These are phyloP conservation scores for Immersiporthe knoxdaviesiana DNA, from an alignment of 2,329 filamentous ascomycete species.

Conservation along the genomic window DNA sequence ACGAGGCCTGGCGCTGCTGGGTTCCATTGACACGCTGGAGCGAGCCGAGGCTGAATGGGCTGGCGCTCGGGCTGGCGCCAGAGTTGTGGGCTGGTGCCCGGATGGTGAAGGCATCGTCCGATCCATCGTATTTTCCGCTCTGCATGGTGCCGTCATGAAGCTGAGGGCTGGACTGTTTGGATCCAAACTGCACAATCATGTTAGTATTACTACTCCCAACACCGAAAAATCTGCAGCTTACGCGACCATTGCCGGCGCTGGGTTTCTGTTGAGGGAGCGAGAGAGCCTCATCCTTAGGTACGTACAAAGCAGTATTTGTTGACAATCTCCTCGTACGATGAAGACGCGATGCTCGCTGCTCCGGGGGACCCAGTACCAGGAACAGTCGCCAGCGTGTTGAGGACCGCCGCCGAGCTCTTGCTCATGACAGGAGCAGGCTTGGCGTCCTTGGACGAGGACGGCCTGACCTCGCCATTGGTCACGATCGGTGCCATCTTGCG, in stretches of 20 bases:
- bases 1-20: conserved; percentile 48
- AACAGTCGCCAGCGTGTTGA: conserved; percentile 37
- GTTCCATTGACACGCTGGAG: conserved; percentile 42
- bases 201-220: conserved; percentile 48
- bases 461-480: conserved; percentile 17
- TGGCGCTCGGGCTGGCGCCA: conserved; percentile 43
- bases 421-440: conserved; percentile 28
- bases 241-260: conserved; percentile 32
- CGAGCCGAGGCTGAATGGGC: conserved; percentile 40
- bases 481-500: conserved; percentile 40
- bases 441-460: conserved; percentile 18
- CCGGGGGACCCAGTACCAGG: conserved; percentile 53
- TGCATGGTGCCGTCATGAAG: conserved; percentile 53
- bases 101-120: conserved; percentile 41
- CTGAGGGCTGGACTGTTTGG: conserved; percentile 58
- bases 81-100: conserved; percentile 40
- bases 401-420: conserved; percentile 27
- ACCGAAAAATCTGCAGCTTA: conserved; percentile 23
- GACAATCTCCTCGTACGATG: conserved; percentile 94
- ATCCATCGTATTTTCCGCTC: conserved; percentile 48
- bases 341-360: conserved; percentile 69
- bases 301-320: conserved; percentile 99
- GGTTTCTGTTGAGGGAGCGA: conserved; percentile 34
- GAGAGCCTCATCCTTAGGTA: conserved; percentile 52
- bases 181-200: conserved; percentile 58